Percentiles rank a stretch among this genome's conserved stretches.
Conservation (phyloP, 208 protist species). For the Crithidia bombi region DNA sequence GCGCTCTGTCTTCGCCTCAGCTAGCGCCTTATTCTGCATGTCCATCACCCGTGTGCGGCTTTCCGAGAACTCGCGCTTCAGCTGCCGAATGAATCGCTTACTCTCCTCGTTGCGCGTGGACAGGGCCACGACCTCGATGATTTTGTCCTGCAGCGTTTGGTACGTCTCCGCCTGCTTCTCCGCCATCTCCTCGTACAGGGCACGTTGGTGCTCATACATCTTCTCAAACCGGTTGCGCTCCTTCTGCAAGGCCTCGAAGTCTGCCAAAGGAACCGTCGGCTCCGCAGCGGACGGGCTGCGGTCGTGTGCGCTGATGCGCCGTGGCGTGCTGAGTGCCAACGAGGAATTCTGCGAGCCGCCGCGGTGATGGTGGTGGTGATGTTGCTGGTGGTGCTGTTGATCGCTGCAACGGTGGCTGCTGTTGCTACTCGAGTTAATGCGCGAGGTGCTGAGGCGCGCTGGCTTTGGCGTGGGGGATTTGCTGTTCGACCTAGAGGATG, state of each 20-base stretch:
- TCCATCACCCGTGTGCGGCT: slow-evolving; percentile 80
- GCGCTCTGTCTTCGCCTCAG: slow-evolving; percentile 65
- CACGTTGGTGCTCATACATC: slow-evolving; percentile 91
- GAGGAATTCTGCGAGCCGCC: slow-evolving; percentile 34
- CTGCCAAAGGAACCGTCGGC: slow-evolving; percentile 54
- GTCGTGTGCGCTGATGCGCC: slow-evolving; percentile 11
- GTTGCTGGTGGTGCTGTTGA: too few relatives aligned
- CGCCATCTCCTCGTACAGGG: slow-evolving; percentile 83
- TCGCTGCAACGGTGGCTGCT: background rate
- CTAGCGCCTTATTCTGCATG: slow-evolving; percentile 77
- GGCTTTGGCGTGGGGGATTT: slow-evolving; percentile 66
- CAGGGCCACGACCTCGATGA: slow-evolving; percentile 87
- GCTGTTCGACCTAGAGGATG: background rate
- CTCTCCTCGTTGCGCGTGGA: slow-evolving; percentile 89
- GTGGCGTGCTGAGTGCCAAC: slow-evolving; percentile 24
- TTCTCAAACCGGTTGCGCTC: slow-evolving; percentile 84
- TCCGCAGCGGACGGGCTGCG: slow-evolving; percentile 30
- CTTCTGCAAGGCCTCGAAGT: slow-evolving; percentile 64
- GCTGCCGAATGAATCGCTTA: slow-evolving; percentile 90
- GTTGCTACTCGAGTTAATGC: background rate
- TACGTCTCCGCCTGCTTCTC: slow-evolving; percentile 79
- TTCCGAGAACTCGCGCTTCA: slow-evolving; percentile 88
- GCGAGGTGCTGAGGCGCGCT: slow-evolving; percentile 24
- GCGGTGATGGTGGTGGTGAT: slow-evolving; percentile 8
- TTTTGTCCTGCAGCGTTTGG: slow-evolving; percentile 80